phyloP scores from a whole-genome alignment of 345 rosid species.

The Salix caprea region DNA sequence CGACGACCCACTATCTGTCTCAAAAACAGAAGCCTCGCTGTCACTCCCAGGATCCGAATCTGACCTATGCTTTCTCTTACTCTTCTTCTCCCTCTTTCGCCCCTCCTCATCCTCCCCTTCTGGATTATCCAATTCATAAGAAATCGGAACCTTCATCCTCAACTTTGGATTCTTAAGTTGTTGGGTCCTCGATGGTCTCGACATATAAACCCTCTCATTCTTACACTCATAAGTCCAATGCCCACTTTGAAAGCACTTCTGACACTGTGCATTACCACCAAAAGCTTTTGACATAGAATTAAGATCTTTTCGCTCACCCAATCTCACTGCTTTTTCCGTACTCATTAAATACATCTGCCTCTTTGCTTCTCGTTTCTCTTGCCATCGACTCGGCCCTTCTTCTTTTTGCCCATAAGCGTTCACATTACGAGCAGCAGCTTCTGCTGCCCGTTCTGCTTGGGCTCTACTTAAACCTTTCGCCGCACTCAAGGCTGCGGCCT shows the following conservation, averaged over 20 bases:
- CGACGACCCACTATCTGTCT: conserved; percentile 61
- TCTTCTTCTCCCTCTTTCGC: conserved; percentile 61
- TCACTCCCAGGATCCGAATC: conserved; percentile 62
- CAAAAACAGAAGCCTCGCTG: conserved; percentile 90
- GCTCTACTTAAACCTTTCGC: conserved; percentile 94
- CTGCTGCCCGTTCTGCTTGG: conserved; percentile 92
- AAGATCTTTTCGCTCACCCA: conserved; percentile 88
- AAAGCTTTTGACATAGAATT: conserved; percentile 36
- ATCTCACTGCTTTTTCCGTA: conserved; percentile 84
- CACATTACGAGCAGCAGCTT: conserved; percentile 92
- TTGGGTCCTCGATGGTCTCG: conserved; percentile 89
- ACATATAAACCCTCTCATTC: conserved; percentile 86
- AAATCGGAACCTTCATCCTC: conserved; percentile 51
- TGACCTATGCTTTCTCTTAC: conserved; percentile 75
- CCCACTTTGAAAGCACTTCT: conserved; percentile 85
- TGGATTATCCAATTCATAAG: conserved; percentile 55
- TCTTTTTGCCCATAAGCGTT: conserved; percentile 98
- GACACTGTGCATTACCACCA: conserved; percentile 67
- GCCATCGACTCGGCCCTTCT: conserved; percentile 99
- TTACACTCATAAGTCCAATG: conserved; percentile 98
- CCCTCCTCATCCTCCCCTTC: conserved; percentile 39
- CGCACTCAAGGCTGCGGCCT: conserved; percentile 85
- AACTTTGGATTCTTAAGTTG: conserved; percentile 87
- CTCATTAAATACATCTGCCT: conserved; percentile 98
- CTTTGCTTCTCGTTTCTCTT: conserved; percentile 93